Base-by-base conservation (phyloP, 2,329 filamentous ascomycete genomes). In the Cladosporium sphaerospermum region DNA sequence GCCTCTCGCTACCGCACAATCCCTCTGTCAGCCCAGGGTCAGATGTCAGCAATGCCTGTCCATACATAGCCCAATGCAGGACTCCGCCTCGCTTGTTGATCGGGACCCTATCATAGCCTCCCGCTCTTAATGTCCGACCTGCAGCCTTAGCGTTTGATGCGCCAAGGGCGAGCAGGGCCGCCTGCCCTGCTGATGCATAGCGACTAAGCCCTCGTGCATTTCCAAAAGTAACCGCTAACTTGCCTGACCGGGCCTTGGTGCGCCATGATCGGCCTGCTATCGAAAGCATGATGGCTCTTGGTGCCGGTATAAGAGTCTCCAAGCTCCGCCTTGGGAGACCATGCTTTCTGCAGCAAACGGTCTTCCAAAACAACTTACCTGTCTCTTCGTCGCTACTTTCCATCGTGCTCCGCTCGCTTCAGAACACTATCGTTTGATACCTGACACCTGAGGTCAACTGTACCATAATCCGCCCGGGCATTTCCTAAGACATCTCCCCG, bases 291-390 rank as follows among this genome's bases (percentile, higher is more conserved):
- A 16, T 51, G 11, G 32, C 4, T 13, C 19, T 28, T 16, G 18
- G 31, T 43, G 39, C 44, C 44, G 48, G 48, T 51, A 51, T 51
- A 51, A 51, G 48, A 51, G 36, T 44, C 39, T 14, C 48, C 23
- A 51, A 44, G 48, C 28, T 33, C 32, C 41, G n/a, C 32, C 39
- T 23, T 44, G 48, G 31, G 18, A 28, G 8, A 31, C 40, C 10
- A 44, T 6, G 11, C 48, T 44, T 28, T 37, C 11, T 11, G 36
- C 36, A 51, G 28, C 48, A 28, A 51, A 36, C 40, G 34, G 40
- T 51, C 40, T 23, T 18, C 18, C 32, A 43, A 47, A 37, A 39
- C 23, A 47, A 37, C 4, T 31, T 34, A 36, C 41, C 33, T 31
- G 31, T 10, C 32, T 18, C 31, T 34, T 37, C 36, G 34, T 36